Base-by-base conservation (phyloP, 805 yeast species). In the Candida maesae region DNA sequence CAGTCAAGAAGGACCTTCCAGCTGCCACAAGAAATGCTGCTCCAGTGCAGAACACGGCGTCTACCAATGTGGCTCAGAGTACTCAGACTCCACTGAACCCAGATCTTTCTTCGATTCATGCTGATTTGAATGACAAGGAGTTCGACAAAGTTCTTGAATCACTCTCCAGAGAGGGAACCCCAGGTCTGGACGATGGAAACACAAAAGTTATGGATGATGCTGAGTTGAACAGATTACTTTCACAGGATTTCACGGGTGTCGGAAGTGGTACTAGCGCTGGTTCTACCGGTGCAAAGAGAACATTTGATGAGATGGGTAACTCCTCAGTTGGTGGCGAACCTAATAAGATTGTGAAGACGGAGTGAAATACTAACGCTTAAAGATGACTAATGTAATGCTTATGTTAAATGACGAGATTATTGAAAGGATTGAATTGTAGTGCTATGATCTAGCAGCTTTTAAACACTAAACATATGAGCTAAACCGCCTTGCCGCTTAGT, bases 271-370 rank as follows among this genome's bases (percentile, higher is more conserved):
- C n/a, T 16, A 18, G 31, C 15, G 31, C n/a, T 6, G 18, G 9
- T 30, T 32, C 36, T 3, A 46, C 38, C 14, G 34, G 17, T 19
- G 31, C 38, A 5, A 44, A 47, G 39, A 38, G 44, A 28, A 13
- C 38, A 1, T 39, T 44, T 25, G 51, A 44, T 23, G 42, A 43
- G 20, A 41, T 47, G 36, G 51, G 41, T 5, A 27, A 24, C 1
- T 26, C 43, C 11, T 27, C 21, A 20, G 12, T 25, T 10, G 14
- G 21, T 14, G 47, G 30, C 25, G 31, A 37, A 13, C 6, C 73
- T 95, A 33, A 27, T n/a, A 45, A 41, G 34, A 23, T 38, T 21
- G 28, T 41, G 3, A 45, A 41, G 38, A 38, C 31, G 1, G 42
- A 45, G 25, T 45, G 42, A 41, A 28, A 9, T 8, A 8, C 15